A percentile compares a stretch with the other conserved stretches of the same genome.
These are phyloP conservation scores for Pseudocercospora pini-densiflorae DNA, from an alignment of 2,329 filamentous ascomycete genomes.

Conservation along the genomic window DNA sequence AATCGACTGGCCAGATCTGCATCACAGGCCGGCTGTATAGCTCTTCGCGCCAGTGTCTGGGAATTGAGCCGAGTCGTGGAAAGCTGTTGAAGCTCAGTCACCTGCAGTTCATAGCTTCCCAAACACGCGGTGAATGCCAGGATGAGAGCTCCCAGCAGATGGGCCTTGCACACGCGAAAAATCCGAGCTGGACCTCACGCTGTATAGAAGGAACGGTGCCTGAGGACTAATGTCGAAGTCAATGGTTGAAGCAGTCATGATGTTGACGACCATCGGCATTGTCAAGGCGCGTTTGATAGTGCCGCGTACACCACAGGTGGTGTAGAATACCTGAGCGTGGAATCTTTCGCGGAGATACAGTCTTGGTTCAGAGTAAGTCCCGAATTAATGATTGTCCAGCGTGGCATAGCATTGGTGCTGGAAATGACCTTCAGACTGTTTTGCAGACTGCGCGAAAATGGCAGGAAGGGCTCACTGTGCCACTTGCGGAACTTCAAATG, in stretches of 20 bases:
- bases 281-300: too few species aligned
- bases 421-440: neutral
- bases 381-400: neutral
- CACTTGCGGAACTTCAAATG: too few species aligned
- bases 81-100: neutral
- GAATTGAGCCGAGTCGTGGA: slow-evolving; percentile 2
- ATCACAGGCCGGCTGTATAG: neutral
- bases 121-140: neutral
- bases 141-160: slow-evolving; percentile 1
- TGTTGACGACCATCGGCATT: neutral
- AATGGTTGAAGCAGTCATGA: too few species aligned
- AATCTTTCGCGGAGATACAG: neutral
- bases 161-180: neutral
- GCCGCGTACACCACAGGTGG: neutral
- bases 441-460: too few species aligned
- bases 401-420: neutral
- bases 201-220: neutral
- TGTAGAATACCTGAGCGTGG: neutral
- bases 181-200: neutral
- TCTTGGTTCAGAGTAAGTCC: neutral
- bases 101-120: slow-evolving; percentile 4
- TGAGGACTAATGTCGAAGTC: too few species aligned
- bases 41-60: neutral
- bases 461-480: too few species aligned
- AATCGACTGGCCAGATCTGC: neutral